Evolutionary conservation across 140 eudicot genomes (phyloP), one percentile per base, ranked within the genome.

Genomic region (Cichorium intybus): DNA sequence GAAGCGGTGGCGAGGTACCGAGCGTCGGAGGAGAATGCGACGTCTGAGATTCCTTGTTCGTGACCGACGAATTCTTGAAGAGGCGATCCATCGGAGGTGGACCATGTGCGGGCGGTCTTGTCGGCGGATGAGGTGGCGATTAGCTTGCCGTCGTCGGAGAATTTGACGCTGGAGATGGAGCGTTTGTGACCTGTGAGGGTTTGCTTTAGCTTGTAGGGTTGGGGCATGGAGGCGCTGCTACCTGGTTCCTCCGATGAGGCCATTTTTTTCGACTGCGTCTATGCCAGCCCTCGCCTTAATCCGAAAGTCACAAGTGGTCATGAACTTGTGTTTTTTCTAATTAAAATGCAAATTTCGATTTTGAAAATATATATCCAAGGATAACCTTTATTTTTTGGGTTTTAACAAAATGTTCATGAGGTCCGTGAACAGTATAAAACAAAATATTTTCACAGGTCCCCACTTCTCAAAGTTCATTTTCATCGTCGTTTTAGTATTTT

Each of bases 71-170:
- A 85, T 33, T 75, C 77, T 4, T 81, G 75, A 81, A 75, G 76
- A 11, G 33, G 41, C 14, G 91, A n/a, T 16, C 64, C 73, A 66
- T 31, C 59, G 76, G 85, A 34, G 68, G 82, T 69, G 78, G 95
- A 79, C 75, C 78, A 79, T 34, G 83, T 77, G 15, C 77, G 79
- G 72, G 88, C 89, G 48, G 96, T 82, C 52, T 83, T 92, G 78
- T 92, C 98, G 69, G 98, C 96, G 76, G 96, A 88, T 72, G 84
- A 48, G 56, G 98, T 67, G 86, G 87, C 98, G 76, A 92, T 87
- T 58, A 92, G 79, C 43, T 26, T 53, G 77, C 98, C 98, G 81
- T 83, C 87, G 73, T 75, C 80, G 86, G 98, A 92, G 92, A 92
- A 92, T 67, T 88, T 92, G 76, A 92, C 86, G 76, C 68, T 18